Evolutionary conservation across 345 rosid species (phyloP), one percentile per base, ranked within the genome.

Genomic region (Conringia planisiliqua): DNA sequence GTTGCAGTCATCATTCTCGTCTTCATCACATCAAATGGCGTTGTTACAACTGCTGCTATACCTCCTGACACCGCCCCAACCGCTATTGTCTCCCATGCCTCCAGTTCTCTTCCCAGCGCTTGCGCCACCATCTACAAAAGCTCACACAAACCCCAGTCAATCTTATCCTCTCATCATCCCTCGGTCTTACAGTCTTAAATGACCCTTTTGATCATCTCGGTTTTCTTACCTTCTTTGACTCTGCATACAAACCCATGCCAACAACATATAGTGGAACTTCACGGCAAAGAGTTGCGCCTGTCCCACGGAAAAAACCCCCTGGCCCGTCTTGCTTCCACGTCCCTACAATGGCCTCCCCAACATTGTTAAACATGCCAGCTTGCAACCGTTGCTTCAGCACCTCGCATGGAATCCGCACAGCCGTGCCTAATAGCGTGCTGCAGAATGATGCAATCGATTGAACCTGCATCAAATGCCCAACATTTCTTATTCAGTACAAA

Each of bases 1-100:
- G 89, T 86, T 63, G 97, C 98, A 20, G 99, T 95, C 99, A 95
- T 95, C 98, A 89, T 92, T 77, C 97, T 85, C 42, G 99, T 95
- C 83, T 95, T 95, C 92, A 95, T 87, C 79, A 95, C 99, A 77
- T 95, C 99, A 30, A 95, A 90, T 10, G 97, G 99, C 12, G 99
- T 95, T 7, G 98, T 95, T 38, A 79, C 63, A 14, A 95, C 97
- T 47, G 99, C 91, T 62, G 94, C 90, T 62, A 95, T 85, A 44
- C 99, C 99, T 55, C 99, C 99, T 0, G 98, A 92, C 60, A 95
- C 69, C 22, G 96, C 99, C 73, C 99, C 99, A 12, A 95, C 99
- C 0, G 66, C 75, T 69, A 95, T 83, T 24, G 92, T 86, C 76
- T 95, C 99, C 97, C 97, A 95, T 2, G 98, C 89, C 80, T 92